phyloP scores from a whole-genome alignment of 2,329 filamentous ascomycete genomes.

The Cordyceps farinosa region DNA sequence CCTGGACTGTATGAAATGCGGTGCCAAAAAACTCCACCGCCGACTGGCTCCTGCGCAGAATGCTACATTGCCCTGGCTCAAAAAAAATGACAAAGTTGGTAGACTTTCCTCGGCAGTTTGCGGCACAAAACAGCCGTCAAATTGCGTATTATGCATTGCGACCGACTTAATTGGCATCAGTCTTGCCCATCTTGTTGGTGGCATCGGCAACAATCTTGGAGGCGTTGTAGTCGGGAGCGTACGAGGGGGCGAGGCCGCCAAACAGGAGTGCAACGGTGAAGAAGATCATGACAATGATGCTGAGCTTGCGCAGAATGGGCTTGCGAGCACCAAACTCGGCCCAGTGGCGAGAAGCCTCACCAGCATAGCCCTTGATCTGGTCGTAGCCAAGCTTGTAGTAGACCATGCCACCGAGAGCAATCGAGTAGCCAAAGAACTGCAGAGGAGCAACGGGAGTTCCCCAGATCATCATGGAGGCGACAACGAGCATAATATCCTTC shows the following conservation, averaged over 20 bases:
- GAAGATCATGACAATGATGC: slow-evolving; percentile 62
- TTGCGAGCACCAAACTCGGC: slow-evolving; percentile 71
- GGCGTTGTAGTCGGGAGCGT: slow-evolving; percentile 53
- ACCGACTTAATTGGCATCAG: slow-evolving; percentile 17
- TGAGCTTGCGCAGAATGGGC: slow-evolving; percentile 73
- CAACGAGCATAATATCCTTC: slow-evolving; percentile 81
- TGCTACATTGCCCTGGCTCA: background rate
- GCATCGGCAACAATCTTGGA: slow-evolving; percentile 47
- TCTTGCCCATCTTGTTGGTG: slow-evolving; percentile 47
- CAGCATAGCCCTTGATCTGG: slow-evolving; percentile 68
- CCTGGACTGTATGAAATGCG: background rate
- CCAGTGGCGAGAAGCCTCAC: slow-evolving; percentile 67
- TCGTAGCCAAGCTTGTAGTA: slow-evolving; percentile 77
- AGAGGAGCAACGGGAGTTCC: slow-evolving; percentile 68
- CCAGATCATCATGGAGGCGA: slow-evolving; percentile 78
- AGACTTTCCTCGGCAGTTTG: background rate
- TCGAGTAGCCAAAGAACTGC: slow-evolving; percentile 80
- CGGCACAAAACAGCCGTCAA: background rate
- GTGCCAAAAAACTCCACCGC: background rate
- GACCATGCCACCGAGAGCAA: slow-evolving; percentile 73
- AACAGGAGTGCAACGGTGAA: slow-evolving; percentile 68
- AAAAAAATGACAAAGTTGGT: background rate
- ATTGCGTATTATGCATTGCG: background rate
- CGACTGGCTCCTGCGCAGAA: background rate
- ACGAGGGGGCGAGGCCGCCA: slow-evolving; percentile 60